A percentile compares a stretch with the other conserved stretches of the same genome.
Evolutionary conservation across 345 rosid genomes (phyloP).

Genomic region (Hirschfeldia incana): DNA sequence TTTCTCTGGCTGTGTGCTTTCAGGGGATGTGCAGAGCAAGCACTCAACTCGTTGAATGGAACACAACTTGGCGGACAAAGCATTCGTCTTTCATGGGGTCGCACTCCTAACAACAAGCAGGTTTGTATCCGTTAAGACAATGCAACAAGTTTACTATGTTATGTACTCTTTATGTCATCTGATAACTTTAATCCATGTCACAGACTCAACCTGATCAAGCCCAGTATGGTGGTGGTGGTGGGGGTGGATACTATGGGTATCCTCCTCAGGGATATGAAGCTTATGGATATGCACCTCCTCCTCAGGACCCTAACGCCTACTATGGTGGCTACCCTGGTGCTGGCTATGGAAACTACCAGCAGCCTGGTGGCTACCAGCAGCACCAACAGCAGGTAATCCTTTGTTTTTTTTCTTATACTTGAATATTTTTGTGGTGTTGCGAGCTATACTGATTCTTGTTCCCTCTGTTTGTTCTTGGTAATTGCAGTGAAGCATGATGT

Average conservation of each 20-base stretch:
- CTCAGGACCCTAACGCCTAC: slow-evolving; percentile 1
- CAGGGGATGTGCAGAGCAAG: not conserved
- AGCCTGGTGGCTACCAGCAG: not conserved
- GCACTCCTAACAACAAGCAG: not conserved
- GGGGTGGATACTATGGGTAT: not conserved
- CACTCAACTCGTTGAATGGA: not conserved
- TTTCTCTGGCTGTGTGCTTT: not conserved
- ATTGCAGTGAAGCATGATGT: not conserved
- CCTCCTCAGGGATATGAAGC: not conserved
- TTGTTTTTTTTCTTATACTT: not conserved
- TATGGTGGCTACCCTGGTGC: not conserved
- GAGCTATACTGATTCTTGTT: not conserved
- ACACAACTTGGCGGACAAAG: not conserved
- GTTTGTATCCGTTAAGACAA: not conserved
- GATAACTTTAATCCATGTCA: not conserved
- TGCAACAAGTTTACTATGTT: not conserved
- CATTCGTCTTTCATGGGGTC: not conserved
- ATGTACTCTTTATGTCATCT: not conserved
- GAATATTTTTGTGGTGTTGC: not conserved
- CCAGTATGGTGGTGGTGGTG: not conserved
- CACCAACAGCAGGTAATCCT: not conserved
- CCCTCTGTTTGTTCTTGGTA: not conserved
- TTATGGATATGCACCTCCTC: not conserved
- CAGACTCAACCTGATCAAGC: not conserved
- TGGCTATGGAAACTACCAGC: not conserved